Evolutionary conservation across 1,139 yeast species (phyloP).

Genomic region (Pichia cactophila): DNA sequence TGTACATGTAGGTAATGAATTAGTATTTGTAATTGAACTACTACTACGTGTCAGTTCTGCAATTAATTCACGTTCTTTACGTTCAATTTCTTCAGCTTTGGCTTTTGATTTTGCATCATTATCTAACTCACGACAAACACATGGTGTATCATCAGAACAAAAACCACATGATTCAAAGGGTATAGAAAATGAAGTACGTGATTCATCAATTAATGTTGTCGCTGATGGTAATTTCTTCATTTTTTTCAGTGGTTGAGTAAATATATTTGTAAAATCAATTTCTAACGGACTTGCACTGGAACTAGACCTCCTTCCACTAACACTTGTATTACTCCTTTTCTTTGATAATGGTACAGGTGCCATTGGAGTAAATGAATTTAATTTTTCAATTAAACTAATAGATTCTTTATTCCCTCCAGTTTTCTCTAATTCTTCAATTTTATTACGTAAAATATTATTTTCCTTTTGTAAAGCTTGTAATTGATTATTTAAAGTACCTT

Average conservation of each 20-base stretch:
- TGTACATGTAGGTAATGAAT: conserved; percentile 46
- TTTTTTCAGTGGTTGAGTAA: conserved; percentile 20
- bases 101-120: conserved; percentile 23
- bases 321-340: conserved; percentile 15
- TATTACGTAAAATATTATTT: conserved; percentile 28
- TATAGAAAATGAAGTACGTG: conserved; percentile 2
- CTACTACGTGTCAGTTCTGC: conserved; percentile 15
- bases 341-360: conserved; percentile 53
- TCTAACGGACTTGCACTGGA: conserved; percentile 25
- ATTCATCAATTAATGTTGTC: no score
- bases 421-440: conserved; percentile 23
- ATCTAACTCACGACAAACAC: conserved; percentile 84
- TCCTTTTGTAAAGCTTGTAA: conserved; percentile 30
- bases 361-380: conserved; percentile 12
- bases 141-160: conserved; percentile 86
- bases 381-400: not conserved
- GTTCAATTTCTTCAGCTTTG: conserved; percentile 20
- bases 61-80: conserved; percentile 15
- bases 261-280: conserved; percentile 48
- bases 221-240: not conserved
- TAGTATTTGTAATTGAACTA: not conserved
- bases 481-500: conserved; percentile 48
- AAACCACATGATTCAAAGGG: conserved; percentile 84
- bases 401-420: not conserved
- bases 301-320: no score